Percentiles rank a stretch among this genome's conserved stretches.
Conservation (phyloP, 805 yeast genomes). For the Myxozyma nipponensis region DNA sequence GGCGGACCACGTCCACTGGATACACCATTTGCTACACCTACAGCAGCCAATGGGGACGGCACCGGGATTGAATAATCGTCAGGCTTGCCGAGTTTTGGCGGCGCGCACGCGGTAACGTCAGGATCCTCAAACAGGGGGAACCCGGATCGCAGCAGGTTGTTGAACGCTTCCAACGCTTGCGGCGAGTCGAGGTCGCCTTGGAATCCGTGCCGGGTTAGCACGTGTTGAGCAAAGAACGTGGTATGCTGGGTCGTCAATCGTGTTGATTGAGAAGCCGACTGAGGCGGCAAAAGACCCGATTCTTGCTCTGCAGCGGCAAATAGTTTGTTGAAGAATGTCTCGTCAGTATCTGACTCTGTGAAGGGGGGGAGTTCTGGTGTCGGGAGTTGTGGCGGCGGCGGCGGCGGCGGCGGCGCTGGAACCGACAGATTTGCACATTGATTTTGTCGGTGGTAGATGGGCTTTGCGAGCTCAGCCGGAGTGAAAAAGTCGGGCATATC, state of each 20-base stretch:
- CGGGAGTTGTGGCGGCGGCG: too few relatives aligned
- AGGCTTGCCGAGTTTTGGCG: not conserved
- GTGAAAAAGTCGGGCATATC: too few relatives aligned
- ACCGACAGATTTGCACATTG: too few relatives aligned
- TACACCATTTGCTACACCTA: not conserved
- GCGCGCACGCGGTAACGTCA: not conserved
- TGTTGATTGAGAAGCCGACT: not conserved
- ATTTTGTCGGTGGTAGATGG: too few relatives aligned
- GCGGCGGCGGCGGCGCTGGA: too few relatives aligned
- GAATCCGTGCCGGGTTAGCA: constrained; percentile 15
- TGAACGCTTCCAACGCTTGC: constrained; percentile 18
- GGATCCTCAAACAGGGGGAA: not conserved
- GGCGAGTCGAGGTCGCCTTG: constrained; percentile 15
- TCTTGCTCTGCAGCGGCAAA: not conserved
- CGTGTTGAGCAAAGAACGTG: constrained; percentile 20
- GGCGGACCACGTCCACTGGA: constrained; percentile 3
- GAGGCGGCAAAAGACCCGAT: too few relatives aligned
- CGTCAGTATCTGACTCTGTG: not conserved
- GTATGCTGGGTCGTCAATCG: constrained; percentile 8
- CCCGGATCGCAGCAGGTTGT: constrained; percentile 3
- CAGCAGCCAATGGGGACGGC: not conserved
- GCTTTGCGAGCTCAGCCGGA: too few relatives aligned
- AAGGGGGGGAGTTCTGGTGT: too few relatives aligned
- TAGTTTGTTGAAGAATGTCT: too few relatives aligned
- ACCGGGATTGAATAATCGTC: too few relatives aligned